Evolutionary conservation across 1,284 basidiomycete genomes (phyloP).

Genomic region (Phylloporus sp.): DNA sequence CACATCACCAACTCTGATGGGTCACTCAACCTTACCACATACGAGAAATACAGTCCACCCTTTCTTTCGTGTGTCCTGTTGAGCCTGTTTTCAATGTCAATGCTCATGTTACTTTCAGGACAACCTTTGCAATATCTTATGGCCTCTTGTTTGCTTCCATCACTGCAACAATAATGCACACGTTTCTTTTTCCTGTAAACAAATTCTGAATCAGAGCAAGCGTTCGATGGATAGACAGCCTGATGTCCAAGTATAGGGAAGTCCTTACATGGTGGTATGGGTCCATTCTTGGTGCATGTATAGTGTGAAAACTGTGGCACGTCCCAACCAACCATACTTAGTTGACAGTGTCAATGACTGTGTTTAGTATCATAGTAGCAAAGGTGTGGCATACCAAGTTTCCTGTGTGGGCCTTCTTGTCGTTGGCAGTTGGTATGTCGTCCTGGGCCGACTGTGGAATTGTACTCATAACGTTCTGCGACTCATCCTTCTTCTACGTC

Average conservation of each 20-base stretch:
- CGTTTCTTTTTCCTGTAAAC: slow-evolving; percentile 72
- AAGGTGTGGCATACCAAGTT: slow-evolving; percentile 63
- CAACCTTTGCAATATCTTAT: slow-evolving; percentile 73
- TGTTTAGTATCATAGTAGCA: slow-evolving; percentile 66
- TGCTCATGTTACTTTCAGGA: slow-evolving; percentile 11
- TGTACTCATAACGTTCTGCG: background rate
- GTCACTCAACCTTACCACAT: slow-evolving; percentile 70
- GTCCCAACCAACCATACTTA: slow-evolving; percentile 57
- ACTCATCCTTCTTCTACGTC: slow-evolving; percentile 53
- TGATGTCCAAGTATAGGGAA: slow-evolving; percentile 76
- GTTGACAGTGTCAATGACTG: slow-evolving; percentile 52
- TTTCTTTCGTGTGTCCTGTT: slow-evolving; percentile 68
- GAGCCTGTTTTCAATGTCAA: too few species aligned
- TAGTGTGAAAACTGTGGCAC: background rate
- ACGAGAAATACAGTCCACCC: slow-evolving; percentile 83
- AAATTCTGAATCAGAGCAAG: slow-evolving; percentile 64
- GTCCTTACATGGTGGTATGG: slow-evolving; percentile 80
- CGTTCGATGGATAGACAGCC: slow-evolving; percentile 68
- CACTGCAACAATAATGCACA: slow-evolving; percentile 66
- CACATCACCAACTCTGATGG: slow-evolving; percentile 67
- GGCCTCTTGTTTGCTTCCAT: slow-evolving; percentile 74
- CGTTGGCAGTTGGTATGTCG: slow-evolving; percentile 42
- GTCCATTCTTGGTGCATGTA: slow-evolving; percentile 50
- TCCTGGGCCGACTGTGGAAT: background rate
- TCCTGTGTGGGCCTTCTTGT: slow-evolving; percentile 62